phyloP scores from a whole-genome alignment of 78 protist genomes.

The Chrysochromulina parva region DNA sequence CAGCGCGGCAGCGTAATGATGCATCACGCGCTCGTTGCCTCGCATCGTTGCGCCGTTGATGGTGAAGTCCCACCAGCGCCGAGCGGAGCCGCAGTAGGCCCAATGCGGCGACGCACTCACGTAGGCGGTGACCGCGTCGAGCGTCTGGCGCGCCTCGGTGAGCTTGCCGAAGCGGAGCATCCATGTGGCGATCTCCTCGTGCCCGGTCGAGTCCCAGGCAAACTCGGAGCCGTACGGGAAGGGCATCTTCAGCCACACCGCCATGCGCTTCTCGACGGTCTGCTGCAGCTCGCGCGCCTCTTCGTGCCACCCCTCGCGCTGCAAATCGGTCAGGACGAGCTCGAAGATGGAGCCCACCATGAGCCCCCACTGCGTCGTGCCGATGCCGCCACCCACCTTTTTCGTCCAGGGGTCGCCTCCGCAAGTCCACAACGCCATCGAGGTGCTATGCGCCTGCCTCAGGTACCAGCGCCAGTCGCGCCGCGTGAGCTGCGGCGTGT shows the following conservation, averaged over 20 bases:
- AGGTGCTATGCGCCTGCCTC: background rate
- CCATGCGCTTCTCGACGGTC: background rate
- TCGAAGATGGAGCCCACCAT: conserved; percentile 11
- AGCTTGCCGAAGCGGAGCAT: background rate
- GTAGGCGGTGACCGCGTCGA: background rate
- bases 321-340: background rate
- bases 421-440: background rate
- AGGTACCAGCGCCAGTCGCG: background rate
- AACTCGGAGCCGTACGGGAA: conserved; percentile 11
- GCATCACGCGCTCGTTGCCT: conserved; percentile 19
- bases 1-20: conserved; percentile 16
- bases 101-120: background rate
- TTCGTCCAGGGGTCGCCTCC: conserved; percentile 26
- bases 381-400: background rate
- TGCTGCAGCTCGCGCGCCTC: background rate
- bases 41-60: conserved; percentile 5
- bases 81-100: conserved; percentile 20
- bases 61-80: conserved; percentile 29
- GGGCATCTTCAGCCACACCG: background rate
- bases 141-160: background rate
- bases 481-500: background rate
- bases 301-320: background rate
- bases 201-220: conserved; percentile 4
- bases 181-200: conserved; percentile 8
- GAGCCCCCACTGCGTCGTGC: conserved; percentile 28